Evolutionary conservation across 352 stramenopile genomes (phyloP).

Genomic region (Globisporangium megalacanthum): DNA sequence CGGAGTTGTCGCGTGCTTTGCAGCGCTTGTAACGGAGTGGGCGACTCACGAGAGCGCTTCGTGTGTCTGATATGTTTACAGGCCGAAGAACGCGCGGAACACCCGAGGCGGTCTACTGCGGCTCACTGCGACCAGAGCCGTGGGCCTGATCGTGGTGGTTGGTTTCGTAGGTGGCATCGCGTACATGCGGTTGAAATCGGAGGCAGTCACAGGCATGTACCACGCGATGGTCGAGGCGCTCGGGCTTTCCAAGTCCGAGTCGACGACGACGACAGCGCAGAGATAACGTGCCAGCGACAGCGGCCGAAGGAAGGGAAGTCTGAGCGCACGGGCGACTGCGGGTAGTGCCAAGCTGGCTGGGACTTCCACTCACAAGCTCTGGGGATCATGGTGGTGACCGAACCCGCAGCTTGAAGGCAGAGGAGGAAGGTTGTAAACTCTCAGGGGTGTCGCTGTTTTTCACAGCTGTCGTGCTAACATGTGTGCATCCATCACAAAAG

Average conservation of each 20-base stretch:
- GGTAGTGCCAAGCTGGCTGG: too few species aligned
- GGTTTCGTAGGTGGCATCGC: conserved; percentile 11
- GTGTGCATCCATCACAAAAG: too few species aligned
- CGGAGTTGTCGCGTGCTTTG: conserved; percentile 1
- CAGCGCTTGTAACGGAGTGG: not conserved
- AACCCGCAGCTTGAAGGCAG: too few species aligned
- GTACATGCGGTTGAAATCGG: not conserved
- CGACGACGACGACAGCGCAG: not conserved
- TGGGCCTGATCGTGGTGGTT: conserved; percentile 13
- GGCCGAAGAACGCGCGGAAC: conserved; percentile 45
- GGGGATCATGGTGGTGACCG: too few species aligned
- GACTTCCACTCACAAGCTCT: too few species aligned
- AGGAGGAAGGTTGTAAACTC: too few species aligned
- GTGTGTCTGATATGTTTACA: conserved; percentile 4
- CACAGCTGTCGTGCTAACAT: too few species aligned
- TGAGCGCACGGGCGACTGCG: too few species aligned
- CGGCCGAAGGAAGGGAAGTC: too few species aligned
- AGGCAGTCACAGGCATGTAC: not conserved
- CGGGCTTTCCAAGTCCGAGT: not conserved
- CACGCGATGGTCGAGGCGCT: not conserved
- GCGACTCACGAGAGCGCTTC: conserved; percentile 1
- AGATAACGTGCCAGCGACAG: not conserved
- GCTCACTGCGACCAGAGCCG: conserved; percentile 10
- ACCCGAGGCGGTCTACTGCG: conserved; percentile 16
- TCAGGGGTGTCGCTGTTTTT: too few species aligned